phyloP scores from a whole-genome alignment of 306 rosid species.

The Prunus mume region DNA sequence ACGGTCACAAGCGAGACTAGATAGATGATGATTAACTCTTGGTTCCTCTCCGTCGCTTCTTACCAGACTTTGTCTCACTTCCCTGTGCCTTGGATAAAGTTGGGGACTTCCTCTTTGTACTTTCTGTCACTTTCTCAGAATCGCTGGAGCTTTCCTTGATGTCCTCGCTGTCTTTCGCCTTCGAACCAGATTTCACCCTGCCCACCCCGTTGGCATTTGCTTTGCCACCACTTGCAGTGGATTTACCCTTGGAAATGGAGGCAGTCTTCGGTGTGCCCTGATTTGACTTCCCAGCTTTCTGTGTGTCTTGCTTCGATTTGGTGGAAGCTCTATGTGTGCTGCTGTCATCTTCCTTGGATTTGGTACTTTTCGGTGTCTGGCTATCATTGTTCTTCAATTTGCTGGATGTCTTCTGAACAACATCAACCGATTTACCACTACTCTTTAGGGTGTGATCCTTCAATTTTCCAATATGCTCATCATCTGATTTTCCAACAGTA shows the following conservation, averaged over 20 bases:
- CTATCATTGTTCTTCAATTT: constrained; percentile 46
- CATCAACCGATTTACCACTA: constrained; percentile 44
- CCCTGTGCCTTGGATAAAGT: constrained; percentile 49
- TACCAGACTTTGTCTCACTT: constrained; percentile 56
- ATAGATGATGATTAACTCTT: constrained; percentile 23
- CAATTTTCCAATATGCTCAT: constrained; percentile 40
- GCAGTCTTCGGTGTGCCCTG: constrained; percentile 45
- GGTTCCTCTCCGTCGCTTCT: constrained; percentile 62
- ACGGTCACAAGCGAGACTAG: neutral
- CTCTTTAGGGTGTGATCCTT: constrained; percentile 54
- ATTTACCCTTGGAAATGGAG: constrained; percentile 54
- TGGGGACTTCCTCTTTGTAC: constrained; percentile 46
- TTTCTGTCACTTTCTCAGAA: constrained; percentile 36
- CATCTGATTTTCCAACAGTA: constrained; percentile 42
- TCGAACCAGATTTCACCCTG: constrained; percentile 52
- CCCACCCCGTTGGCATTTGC: constrained; percentile 38
- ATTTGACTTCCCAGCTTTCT: constrained; percentile 55
- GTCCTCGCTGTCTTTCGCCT: constrained; percentile 41
- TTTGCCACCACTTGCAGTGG: constrained; percentile 49
- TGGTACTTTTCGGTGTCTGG: constrained; percentile 43
- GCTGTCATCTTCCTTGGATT: constrained; percentile 54
- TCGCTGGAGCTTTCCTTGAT: constrained; percentile 34
- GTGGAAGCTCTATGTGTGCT: constrained; percentile 37
- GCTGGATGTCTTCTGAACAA: constrained; percentile 33
- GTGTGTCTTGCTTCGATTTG: constrained; percentile 57